Evolutionary conservation across 768 basidiomycete species (phyloP).

Genomic region (Mycena maculata): DNA sequence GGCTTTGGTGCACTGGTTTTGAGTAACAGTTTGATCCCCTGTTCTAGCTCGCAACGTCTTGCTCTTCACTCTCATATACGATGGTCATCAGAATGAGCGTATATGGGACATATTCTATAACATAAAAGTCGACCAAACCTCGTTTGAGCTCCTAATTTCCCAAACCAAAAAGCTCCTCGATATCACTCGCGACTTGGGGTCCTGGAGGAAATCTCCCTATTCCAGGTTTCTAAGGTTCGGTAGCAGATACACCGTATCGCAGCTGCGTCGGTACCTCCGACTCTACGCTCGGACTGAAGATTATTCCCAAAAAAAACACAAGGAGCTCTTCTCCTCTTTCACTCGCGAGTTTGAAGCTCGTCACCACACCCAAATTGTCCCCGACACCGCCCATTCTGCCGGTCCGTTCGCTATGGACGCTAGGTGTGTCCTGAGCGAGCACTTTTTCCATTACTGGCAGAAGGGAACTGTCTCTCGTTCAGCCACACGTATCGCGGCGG

Average conservation of each 20-base stretch:
- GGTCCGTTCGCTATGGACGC: constrained; percentile 16
- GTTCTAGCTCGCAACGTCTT: constrained; percentile 51
- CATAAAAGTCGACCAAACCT: constrained; percentile 44
- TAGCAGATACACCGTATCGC: constrained; percentile 44
- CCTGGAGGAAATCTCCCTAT: constrained; percentile 46
- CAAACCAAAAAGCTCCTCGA: constrained; percentile 47
- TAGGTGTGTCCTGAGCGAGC: neutral
- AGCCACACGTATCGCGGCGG: constrained; percentile 27
- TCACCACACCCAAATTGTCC: neutral
- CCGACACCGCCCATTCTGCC: constrained; percentile 14
- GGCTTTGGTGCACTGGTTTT: neutral
- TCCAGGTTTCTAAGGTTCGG: constrained; percentile 43
- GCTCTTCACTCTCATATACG: constrained; percentile 47
- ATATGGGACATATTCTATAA: constrained; percentile 54
- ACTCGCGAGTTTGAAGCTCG: constrained; percentile 23
- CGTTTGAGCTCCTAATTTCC: constrained; percentile 37
- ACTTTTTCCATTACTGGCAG: constrained; percentile 44
- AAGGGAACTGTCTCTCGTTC: constrained; percentile 45
- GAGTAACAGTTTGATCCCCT: neutral
- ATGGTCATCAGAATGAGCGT: constrained; percentile 29
- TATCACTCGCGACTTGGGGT: constrained; percentile 34
- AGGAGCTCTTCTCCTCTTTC: constrained; percentile 33
- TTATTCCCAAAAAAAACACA: constrained; percentile 20
- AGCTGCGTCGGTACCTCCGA: constrained; percentile 46
- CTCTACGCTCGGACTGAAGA: constrained; percentile 42